phyloP scores from a whole-genome alignment of 2,329 filamentous ascomycete species.

The Alternaria consortialis region DNA sequence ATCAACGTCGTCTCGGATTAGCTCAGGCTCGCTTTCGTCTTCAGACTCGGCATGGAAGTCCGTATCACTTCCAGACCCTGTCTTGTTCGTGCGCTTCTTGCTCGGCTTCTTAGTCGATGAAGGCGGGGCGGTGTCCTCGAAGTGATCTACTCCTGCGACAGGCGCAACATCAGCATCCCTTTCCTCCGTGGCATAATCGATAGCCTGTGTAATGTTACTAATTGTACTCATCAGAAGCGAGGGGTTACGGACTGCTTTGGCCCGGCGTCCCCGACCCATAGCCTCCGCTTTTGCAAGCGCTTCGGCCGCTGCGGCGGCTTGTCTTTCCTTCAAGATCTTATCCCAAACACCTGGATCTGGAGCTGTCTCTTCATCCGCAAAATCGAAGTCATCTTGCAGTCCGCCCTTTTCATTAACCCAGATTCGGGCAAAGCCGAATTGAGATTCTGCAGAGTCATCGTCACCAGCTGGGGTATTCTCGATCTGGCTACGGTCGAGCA shows the following conservation, averaged over 20 bases:
- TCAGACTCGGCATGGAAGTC: constrained; percentile 57
- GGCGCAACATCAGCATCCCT: constrained; percentile 25
- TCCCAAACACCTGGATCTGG: constrained; percentile 84
- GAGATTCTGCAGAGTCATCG: constrained; percentile 74
- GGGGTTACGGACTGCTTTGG: constrained; percentile 63
- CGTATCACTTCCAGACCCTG: constrained; percentile 57
- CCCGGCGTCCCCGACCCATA: constrained; percentile 86
- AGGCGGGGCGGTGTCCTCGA: constrained; percentile 24
- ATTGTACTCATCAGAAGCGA: background rate
- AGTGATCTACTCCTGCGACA: constrained; percentile 24
- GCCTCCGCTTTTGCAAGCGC: constrained; percentile 72
- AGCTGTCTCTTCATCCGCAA: constrained; percentile 62
- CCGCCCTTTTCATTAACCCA: constrained; percentile 84
- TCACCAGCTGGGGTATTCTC: constrained; percentile 74
- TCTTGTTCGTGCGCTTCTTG: constrained; percentile 40
- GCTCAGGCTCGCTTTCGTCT: constrained; percentile 35
- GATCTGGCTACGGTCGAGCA: constrained; percentile 85
- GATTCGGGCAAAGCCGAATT: constrained; percentile 89
- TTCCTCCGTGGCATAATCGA: constrained; percentile 59
- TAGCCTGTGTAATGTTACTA: constrained; percentile 36
- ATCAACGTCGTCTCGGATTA: constrained; percentile 16
- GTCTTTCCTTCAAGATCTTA: constrained; percentile 83
- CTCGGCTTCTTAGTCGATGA: constrained; percentile 44
- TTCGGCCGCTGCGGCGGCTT: constrained; percentile 78
- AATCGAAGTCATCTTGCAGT: constrained; percentile 70